A percentile compares a stretch with the other conserved stretches of the same genome.
Conservation (phyloP, 331 rosid species). For the Malus hybrid region DNA sequence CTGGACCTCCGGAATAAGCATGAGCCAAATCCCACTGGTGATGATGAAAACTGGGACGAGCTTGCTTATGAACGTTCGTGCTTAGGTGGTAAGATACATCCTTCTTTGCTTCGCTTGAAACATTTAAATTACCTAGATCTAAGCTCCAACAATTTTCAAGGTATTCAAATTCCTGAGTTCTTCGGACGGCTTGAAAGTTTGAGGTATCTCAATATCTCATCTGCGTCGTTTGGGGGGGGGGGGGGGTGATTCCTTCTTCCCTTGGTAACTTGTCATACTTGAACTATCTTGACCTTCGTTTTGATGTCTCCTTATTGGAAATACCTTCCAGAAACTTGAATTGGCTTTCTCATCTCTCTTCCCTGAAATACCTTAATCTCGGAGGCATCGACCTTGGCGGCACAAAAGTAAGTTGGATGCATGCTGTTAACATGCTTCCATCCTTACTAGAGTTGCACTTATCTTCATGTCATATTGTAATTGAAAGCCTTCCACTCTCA, state of each 20-base stretch:
- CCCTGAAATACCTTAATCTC: neutral
- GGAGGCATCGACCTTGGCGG: neutral
- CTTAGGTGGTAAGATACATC: conserved; percentile 5
- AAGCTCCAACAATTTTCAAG: neutral
- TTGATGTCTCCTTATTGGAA: neutral
- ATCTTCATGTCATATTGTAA: accelerated
- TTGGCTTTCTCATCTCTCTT: conserved; percentile 8
- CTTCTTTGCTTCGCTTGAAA: conserved; percentile 8
- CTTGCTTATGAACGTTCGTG: neutral
- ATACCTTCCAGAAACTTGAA: neutral
- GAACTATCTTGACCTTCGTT: neutral
- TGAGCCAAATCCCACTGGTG: no score
- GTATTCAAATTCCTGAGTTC: neutral
- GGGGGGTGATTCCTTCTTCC: neutral
- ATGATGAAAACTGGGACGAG: neutral
- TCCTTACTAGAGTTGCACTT: neutral
- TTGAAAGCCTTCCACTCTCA: neutral
- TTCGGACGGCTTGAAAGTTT: neutral
- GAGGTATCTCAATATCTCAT: neutral
- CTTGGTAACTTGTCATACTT: conserved; percentile 11
- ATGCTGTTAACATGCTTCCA: conserved; percentile 7
- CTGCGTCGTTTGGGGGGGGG: neutral
- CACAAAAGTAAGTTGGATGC: neutral
- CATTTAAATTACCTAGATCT: conserved; percentile 12
- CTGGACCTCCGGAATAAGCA: neutral